Base-by-base conservation (phyloP, 306 rosid genomes). In the Cucumis cinereus region DNA sequence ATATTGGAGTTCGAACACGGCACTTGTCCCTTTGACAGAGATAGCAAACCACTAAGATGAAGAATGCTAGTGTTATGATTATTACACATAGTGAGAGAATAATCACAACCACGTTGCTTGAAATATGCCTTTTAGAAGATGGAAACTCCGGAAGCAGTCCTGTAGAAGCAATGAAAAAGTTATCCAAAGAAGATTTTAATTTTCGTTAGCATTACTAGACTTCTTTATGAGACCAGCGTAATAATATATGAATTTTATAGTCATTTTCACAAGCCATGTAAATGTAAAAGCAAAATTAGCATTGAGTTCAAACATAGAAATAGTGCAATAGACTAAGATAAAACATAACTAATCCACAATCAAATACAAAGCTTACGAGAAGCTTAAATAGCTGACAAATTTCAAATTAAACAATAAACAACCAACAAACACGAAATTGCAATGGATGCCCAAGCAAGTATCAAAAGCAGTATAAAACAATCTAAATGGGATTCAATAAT, bases 21-120 rank as follows among this genome's bases (percentile, higher is more conserved):
- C 47, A 55, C 73, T 81, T 84, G 56, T 85, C 81, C 82, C 88
- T 90, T 86, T 73, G 85, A 62, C 66, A 77, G 49, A 88, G 40
- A 77, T 84, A 88, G 84, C 92, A 94, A 69, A 79, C 35, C 74
- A 90, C 73, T 16, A 88, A 85, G 84, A 83, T 76, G 67, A 94
- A 77, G 81, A 90, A 84, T 63, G 96, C 97, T 67, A 84, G 56
- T 52, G 95, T 85, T 78, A 94, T 88, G 84, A 91, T 68, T 74
- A 82, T 56, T 45, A 87, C 81, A 79, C 96, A 88, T 33, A 82
- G 73, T 54, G 85, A 77, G 56, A 94, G 85, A 78, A 92, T 78
- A 76, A 85, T 54, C 63, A 89, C 85, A 33, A 86, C 86, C 74
- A 69, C 86, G 81, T 89, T 94, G 87, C 83, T 88, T 3, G 92